Evolutionary conservation across 2,329 filamentous ascomycete genomes (phyloP), one percentile per base, ranked within the genome.

Genomic region (Cercospora brassicicola): DNA sequence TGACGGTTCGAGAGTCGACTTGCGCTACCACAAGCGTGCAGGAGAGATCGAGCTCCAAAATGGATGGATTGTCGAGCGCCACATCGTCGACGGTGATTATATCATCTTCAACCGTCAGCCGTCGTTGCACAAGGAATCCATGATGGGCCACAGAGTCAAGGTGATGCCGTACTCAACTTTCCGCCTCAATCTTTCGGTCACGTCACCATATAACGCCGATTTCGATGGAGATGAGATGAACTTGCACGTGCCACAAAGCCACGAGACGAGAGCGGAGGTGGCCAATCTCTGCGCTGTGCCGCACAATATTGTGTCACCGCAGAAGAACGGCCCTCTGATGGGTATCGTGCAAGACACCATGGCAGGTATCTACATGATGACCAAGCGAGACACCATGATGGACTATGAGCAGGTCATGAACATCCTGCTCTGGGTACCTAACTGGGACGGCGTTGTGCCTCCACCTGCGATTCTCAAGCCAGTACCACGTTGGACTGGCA

Each of bases 221-320:
- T 99, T 99, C 82, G 95, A 99, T 78, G 95, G 95, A 82, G 95
- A 99, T 80, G 95, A 99, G 82, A 99, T 99, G 95, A 99, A 99
- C 79, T 88, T 99, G 83, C 95, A 99, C 87, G 96, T 99, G 62
- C 96, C 95, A 3, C 95, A 99, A 78, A 95, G 92, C 42, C 94
- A 99, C 78, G 96, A 99, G 81, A 96, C 96, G 36, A 91, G 95
- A 69, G 93, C 96, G 56, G 95, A 99, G 81, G 89, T 99, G 74
- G 92, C 89, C 80, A 91, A 98, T 78, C 87, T 99, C 13, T 98
- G 94, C 80, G 91, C 98, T 87, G 95, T 99, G n/a, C 95, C 95
- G 0, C 87, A 95, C 75, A 97, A 99, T 80, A 98, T 99, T 76
- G 96, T 99, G 9, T 99, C 96, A 1, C 95, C 95, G 4, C 95